These are phyloP conservation scores for Xylaria hypoxylon DNA, from an alignment of 2,329 filamentous ascomycete species.

Conservation along the genomic window DNA sequence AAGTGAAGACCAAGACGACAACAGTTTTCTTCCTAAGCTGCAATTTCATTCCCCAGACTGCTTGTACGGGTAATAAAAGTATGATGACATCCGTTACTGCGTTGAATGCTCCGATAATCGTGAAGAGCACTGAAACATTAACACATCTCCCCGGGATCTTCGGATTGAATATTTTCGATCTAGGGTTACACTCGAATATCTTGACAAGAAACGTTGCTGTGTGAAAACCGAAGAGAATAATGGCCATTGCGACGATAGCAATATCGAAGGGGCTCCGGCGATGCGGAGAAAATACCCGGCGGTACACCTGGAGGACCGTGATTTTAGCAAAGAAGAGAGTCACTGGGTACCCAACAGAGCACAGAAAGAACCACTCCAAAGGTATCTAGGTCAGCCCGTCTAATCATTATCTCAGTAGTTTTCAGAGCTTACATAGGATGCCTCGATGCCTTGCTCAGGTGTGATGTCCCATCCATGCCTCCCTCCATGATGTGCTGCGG, in stretches of 20 bases:
- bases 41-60: no score
- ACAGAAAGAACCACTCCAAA: neutral
- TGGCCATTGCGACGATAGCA: neutral
- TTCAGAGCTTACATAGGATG: neutral
- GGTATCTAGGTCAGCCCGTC: neutral
- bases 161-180: no score
- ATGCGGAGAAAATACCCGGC: neutral
- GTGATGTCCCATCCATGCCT: constrained; percentile 1
- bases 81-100: no score
- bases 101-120: no score
- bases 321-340: neutral
- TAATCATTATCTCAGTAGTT: no score
- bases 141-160: no score
- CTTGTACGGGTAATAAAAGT: no score
- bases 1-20: no score
- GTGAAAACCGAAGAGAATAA: neutral
- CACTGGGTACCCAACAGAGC: neutral
- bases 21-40: no score
- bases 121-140: no score
- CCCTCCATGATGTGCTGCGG: neutral
- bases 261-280: neutral
- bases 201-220: no score
- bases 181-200: no score
- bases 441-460: neutral
- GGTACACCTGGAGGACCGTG: neutral